Evolutionary conservation across 2,329 filamentous ascomycete genomes (phyloP).

Genomic region (Aplosporella prunicola): DNA sequence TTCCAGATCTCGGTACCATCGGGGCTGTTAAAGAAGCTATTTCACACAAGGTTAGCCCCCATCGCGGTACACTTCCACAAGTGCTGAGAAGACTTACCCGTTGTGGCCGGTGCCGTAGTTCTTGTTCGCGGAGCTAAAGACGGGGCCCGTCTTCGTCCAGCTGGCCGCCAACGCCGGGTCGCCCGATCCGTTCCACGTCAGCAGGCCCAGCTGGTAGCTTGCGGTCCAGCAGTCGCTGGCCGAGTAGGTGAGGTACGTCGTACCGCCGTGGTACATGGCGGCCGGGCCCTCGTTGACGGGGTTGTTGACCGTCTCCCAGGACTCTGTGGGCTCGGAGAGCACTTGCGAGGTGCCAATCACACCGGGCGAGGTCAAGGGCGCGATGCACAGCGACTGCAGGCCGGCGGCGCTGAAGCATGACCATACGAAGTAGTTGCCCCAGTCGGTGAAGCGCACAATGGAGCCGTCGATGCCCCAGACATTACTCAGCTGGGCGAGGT

Average conservation of each 20-base stretch:
- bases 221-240: slow-evolving; percentile 50
- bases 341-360: slow-evolving; percentile 38
- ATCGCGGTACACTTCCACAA: no score
- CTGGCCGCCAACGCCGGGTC: slow-evolving; percentile 36
- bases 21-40: slow-evolving; percentile 48
- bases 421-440: slow-evolving; percentile 47
- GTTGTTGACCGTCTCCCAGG: slow-evolving; percentile 42
- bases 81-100: slow-evolving; percentile 18
- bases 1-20: slow-evolving; percentile 47
- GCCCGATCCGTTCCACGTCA: slow-evolving; percentile 43
- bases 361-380: slow-evolving; percentile 31
- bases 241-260: slow-evolving; percentile 45
- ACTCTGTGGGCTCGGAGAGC: slow-evolving; percentile 42
- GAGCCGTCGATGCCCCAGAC: slow-evolving; percentile 48
- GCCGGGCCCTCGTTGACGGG: slow-evolving; percentile 49
- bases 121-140: slow-evolving; percentile 45
- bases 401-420: slow-evolving; percentile 40
- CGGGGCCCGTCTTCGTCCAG: slow-evolving; percentile 46
- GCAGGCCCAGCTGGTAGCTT: slow-evolving; percentile 44
- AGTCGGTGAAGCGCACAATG: slow-evolving; percentile 38
- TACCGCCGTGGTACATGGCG: slow-evolving; percentile 45
- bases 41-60: neutral
- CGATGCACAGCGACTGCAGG: slow-evolving; percentile 35
- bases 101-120: slow-evolving; percentile 51
- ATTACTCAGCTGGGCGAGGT: slow-evolving; percentile 38